These are phyloP conservation scores for Saturnispora mendoncae DNA, from an alignment of 805 yeast species.

Conservation along the genomic window DNA sequence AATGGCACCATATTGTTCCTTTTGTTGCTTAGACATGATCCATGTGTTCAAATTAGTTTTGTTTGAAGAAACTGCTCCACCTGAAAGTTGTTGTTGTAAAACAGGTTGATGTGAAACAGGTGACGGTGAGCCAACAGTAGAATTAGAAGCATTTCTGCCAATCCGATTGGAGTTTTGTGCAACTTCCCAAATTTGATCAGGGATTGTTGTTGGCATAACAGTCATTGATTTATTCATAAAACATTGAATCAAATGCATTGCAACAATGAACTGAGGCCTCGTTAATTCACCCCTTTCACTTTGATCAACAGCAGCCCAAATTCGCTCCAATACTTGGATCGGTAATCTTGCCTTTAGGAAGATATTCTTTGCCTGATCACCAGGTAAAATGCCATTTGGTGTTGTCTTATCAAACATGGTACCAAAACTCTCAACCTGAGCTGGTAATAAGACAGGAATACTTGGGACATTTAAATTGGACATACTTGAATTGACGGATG, in stretches of 20 bases:
- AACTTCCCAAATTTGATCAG: slow-evolving; percentile 28
- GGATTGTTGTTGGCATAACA: slow-evolving; percentile 25
- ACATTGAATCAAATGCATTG: slow-evolving; percentile 92
- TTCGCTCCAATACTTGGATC: slow-evolving; percentile 64
- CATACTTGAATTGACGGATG: slow-evolving; percentile 23
- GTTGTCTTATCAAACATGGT: slow-evolving; percentile 68
- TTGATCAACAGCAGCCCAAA: slow-evolving; percentile 85
- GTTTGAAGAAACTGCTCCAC: slow-evolving; percentile 9
- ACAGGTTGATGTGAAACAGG: slow-evolving; percentile 11
- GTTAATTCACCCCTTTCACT: slow-evolving; percentile 63
- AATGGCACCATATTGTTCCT: slow-evolving; percentile 67
- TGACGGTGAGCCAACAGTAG: slow-evolving; percentile 15
- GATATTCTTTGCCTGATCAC: slow-evolving; percentile 75
- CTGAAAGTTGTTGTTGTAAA: slow-evolving; percentile 12
- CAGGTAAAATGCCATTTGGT: slow-evolving; percentile 46
- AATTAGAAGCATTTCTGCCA: slow-evolving; percentile 1
- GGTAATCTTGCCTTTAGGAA: slow-evolving; percentile 85
- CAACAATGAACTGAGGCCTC: slow-evolving; percentile 73
- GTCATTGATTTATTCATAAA: slow-evolving; percentile 57
- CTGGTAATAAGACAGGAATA: slow-evolving; percentile 45
- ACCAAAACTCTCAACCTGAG: slow-evolving; percentile 56
- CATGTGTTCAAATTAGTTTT: slow-evolving; percentile 34
- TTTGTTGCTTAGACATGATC: slow-evolving; percentile 60
- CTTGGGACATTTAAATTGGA: slow-evolving; percentile 26
- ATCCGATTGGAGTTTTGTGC: slow-evolving; percentile 16